Evolutionary conservation across 2,329 filamentous ascomycete genomes (phyloP), one percentile per base, ranked within the genome.

Genomic region (Trichoderma afroharzianum): DNA sequence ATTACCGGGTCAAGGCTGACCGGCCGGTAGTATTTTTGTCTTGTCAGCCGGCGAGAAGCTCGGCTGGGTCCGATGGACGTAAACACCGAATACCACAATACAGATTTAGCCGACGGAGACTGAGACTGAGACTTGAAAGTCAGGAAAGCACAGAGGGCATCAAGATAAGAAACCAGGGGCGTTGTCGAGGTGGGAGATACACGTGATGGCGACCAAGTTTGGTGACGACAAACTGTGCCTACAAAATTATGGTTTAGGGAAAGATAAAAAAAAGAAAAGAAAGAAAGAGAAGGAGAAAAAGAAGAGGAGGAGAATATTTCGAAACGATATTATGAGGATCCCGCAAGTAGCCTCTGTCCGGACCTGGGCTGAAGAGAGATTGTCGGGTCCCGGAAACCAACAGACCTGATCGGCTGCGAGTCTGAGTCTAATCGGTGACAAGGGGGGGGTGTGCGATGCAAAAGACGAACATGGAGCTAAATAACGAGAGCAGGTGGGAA

Each of bases 341-440:
- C 50, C 18, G 64, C n/a, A 57, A 32, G 64, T 39, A 68, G 55
- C 36, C 53, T 59, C 55, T 68, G 55, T 58, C 11, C 21, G 24
- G 64, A 32, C 24, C 64, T 68, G 53, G 55, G 55, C 64, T 68
- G 57, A 68, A 70, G 68, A 70, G 68, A 70, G 68, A 70, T 68
- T 68, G 21, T 68, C 66, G 68, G 59, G 68, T 39, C 68, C 59
- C 68, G 59, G 59, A 70, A 70, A 57, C 58, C 58, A 63, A 70
- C 58, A 53, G 50, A 63, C 68, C 32, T 70, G 68, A 70, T 70
- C 68, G 68, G 58, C 68, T 70, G 68, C 68, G 47, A 55, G 68
- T 70, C 59, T 70, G 68, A 70, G 68, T 70, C 68, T 70, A 70
- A 70, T 70, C 59, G 68, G 68, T 47, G 68, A 70, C 43, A 28